Evolutionary conservation across 306 rosid genomes (phyloP).

Genomic region (Bauhinia variegata): DNA sequence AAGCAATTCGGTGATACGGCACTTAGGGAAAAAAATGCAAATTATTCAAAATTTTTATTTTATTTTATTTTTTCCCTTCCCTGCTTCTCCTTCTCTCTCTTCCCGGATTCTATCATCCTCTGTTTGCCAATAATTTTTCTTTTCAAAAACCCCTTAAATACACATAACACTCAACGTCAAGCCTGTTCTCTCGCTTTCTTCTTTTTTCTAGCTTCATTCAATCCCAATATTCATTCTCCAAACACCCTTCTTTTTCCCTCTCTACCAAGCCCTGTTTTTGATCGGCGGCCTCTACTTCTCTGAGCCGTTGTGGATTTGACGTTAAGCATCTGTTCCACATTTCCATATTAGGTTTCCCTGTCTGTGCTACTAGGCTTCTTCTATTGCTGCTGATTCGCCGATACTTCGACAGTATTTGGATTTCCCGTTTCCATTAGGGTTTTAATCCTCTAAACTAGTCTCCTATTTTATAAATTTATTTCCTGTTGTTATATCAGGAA

Average conservation of each 20-base stretch:
- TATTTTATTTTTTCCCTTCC: conserved; percentile 4
- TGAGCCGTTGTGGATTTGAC: conserved; percentile 35
- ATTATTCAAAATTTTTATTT: neutral
- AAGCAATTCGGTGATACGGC: too few relatives aligned
- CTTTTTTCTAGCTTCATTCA: conserved; percentile 37
- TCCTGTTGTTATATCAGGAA: conserved; percentile 12
- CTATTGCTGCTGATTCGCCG: conserved; percentile 52
- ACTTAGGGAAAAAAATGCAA: too few relatives aligned
- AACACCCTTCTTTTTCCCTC: conserved; percentile 42
- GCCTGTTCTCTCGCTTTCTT: conserved; percentile 40
- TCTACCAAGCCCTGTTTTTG: conserved; percentile 53
- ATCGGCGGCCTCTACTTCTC: conserved; percentile 49
- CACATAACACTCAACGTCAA: conserved; percentile 44
- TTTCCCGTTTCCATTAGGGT: conserved; percentile 56
- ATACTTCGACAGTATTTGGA: conserved; percentile 51
- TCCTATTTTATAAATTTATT: conserved; percentile 18
- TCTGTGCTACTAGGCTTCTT: conserved; percentile 31
- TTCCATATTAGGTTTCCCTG: too few relatives aligned
- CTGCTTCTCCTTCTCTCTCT: conserved; percentile 22
- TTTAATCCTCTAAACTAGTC: conserved; percentile 43
- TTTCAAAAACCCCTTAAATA: conserved; percentile 44
- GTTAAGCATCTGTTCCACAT: too few relatives aligned
- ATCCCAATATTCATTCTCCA: conserved; percentile 48
- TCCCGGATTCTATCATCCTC: conserved; percentile 38
- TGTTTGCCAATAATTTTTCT: conserved; percentile 26